Base-by-base conservation (phyloP, 2,329 filamentous ascomycete genomes). In the Fusarium newnesense region DNA sequence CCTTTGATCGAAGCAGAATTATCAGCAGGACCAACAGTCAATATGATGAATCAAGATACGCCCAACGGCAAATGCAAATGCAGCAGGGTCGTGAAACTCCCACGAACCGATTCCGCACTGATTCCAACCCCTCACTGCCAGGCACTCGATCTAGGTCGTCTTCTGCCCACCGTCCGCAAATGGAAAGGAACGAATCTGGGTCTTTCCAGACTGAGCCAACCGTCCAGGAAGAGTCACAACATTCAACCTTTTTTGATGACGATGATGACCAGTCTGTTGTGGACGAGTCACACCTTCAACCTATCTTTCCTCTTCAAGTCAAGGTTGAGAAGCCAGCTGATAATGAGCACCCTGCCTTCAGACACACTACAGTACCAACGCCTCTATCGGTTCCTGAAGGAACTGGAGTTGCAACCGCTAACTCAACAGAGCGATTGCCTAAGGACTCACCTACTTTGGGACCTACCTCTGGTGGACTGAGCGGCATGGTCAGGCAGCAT, bases 41-140 rank as follows among this genome's bases (percentile, higher is more conserved):
- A 12, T 97, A 96, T 75, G 94, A 97, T 77, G 95, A 98, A 78
- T 90, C 92, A 26, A 93, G 94, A 77, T 98, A 94, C 77, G 89
- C 93, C 9, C 92, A 97, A 78, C 90, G 94, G 49, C 93, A 97
- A 78, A 84, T 93, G 53, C 93, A 95, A 79, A 89, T 97, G 80
- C 93, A 96, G 72, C 89, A 93, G 77, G 93, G 91, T 34, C 89
- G 92, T 32, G 92, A 92, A 63, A 90, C 89, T 0, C 89, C 92
- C 1, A 85, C 84, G 1, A 82, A 81, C 39, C 82, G 83, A 12
- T 79, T 79, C 72, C 84, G 86, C 16, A 77, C 86, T 7, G 87
- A 87, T 30, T 86, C 85, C 0, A 84, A 83, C 64, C 78, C 79
- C 9, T 85, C 85, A 2, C 79, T 80, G 34, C 77, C 80, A 10